Base-by-base conservation (phyloP, 805 yeast species). In the Monosporozyma aerobia region DNA sequence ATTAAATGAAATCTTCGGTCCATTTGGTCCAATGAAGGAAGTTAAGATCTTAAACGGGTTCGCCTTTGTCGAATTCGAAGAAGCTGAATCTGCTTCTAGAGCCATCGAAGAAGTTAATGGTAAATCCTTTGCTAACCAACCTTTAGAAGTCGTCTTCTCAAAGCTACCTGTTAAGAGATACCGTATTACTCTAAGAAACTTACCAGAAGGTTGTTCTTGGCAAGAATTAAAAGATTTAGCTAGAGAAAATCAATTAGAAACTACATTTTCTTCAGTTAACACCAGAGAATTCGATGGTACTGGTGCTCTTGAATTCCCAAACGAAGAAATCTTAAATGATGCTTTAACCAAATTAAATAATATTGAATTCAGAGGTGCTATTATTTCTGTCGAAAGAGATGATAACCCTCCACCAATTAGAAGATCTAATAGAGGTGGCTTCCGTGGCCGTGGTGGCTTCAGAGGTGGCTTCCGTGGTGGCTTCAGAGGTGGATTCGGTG, bases 171-270 rank as follows among this genome's bases (percentile, higher is more conserved):
- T 84, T 68, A 88, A 88, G 63, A 83, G 85, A 71, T 80, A 73
- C 73, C 80, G 94, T 76, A 81, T 83, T 55, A 78, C 82, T 65
- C 79, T 86, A 37, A 70, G 79, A 60, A 80, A 81, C 70, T 75
- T 87, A 63, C 90, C 90, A 61, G 85, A 83, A 60, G 82, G 83
- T 57, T 77, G 87, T 53, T 82, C 88, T 50, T 87, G 95, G 95
- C 94, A 87, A 76, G 92, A 85, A 63, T 78, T 87, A 66, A 87
- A 90, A 75, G 98, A 92, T 74, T 82, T 87, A 67, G 90, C 89
- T 59, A 79, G 95, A 68, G 90, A 85, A 56, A 85, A 81, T 70
- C 81, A 78, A 57, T 69, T 77, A 57, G 78, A 81, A 54, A 86
- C 89, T 53, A 79, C 84, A 35, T 85, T 83, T 59, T 67, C 77